Base-by-base conservation (phyloP, 2,329 filamentous ascomycete species). In the Phaeosphaeriaceae sp. region DNA sequence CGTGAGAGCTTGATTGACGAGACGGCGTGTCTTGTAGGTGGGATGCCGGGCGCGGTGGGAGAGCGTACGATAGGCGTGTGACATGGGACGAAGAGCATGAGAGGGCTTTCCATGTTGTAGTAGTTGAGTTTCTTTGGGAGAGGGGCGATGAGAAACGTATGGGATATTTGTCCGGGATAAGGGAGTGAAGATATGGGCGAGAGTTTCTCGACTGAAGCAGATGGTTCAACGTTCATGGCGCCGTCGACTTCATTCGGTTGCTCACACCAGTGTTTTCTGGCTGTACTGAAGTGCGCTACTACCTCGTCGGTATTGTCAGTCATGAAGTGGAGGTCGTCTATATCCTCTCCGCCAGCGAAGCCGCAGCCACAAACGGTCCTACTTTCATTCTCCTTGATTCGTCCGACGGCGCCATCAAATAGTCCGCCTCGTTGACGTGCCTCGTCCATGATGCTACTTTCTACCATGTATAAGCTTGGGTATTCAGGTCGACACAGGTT, bases 401-500 rank as follows among this genome's bases (percentile, higher is more conserved):
- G 48, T 2, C 54, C 64, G 2, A 68, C 56, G 12, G 54, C 44
- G 8, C 66, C 65, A 30, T 63, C 39, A 30, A 69, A 66, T 12
- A 48, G 30, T n/a, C 58, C 66, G 4, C 59, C 60, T 23, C 56
- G 52, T 21, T 32, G 30, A n/a, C 51, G 29, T 26, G 23, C 23
- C 21, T 72, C 67, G 7, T 68, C 62, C 60, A 72, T 66, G 7
- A 63, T 51, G 13, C 47, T 36, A 41, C 46, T 43, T 6, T 57
- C 53, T 3, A 74, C 59, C 29, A 73, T 46, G 45, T 69, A 72
- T 7, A 71, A 18, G 2, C 48, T 50, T 7, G 67, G 38, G 47
- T 73, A 74, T 11, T 68, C 56, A 1, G 68, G 68, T 3, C 48
- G 37, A 12, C 52, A 51, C 1, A 65, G 29, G 23, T 57, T 58